Evolutionary conservation across 2,329 filamentous ascomycete species (phyloP).

Genomic region (Pestalotiopsis sp.): DNA sequence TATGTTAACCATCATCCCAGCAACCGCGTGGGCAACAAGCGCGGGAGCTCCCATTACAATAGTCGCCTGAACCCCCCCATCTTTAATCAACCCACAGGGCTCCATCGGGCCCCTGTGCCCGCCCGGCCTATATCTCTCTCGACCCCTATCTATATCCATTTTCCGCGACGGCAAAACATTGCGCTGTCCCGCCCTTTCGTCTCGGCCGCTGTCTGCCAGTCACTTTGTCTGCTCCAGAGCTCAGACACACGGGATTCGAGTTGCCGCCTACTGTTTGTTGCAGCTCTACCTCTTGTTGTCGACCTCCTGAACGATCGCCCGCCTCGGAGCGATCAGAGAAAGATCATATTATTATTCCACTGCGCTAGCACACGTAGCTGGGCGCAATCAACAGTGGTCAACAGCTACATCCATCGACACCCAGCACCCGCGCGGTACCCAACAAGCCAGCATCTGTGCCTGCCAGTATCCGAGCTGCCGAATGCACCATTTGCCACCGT

Average conservation of each 20-base stretch:
- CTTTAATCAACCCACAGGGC: conserved; percentile 9
- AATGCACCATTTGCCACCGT: neutral
- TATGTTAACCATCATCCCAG: neutral
- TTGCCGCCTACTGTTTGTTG: neutral
- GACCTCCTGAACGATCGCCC: neutral
- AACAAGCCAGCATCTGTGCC: neutral
- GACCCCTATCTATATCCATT: conserved; percentile 13
- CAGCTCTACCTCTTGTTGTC: neutral
- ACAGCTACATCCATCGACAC: too few species aligned
- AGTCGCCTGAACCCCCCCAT: conserved; percentile 9
- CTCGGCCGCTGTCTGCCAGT: neutral
- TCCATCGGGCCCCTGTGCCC: conserved; percentile 2
- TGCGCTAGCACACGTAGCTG: too few species aligned
- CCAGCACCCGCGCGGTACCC: neutral
- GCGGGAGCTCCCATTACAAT: conserved; percentile 1
- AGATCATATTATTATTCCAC: neutral
- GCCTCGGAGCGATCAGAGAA: neutral
- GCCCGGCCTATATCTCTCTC: conserved; percentile 10
- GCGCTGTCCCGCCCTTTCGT: conserved; percentile 12
- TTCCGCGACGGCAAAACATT: conserved; percentile 8
- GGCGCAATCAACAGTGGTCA: too few species aligned
- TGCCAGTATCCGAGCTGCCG: neutral
- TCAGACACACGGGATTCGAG: neutral
- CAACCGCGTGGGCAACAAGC: neutral
- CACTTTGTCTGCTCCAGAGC: neutral